A percentile compares a stretch with the other conserved stretches of the same genome.
phyloP scores from a whole-genome alignment of 805 yeast genomes.

The Candida michaelii region DNA sequence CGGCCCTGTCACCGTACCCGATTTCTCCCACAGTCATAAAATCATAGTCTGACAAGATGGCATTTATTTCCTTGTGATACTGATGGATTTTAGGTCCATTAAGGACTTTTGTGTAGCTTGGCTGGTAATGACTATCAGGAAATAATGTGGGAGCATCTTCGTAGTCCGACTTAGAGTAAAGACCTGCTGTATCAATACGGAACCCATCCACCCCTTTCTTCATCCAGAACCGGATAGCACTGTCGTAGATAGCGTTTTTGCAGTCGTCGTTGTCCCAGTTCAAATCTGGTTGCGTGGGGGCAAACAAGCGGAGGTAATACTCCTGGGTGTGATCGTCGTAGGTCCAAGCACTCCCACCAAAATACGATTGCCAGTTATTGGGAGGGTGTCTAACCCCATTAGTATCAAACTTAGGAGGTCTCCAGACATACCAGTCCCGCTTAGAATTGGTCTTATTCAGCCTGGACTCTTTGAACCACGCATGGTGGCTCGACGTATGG shows the following conservation, averaged over 20 bases:
- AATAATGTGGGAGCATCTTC: conserved; percentile 50
- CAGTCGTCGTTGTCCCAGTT: conserved; percentile 56
- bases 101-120: conserved; percentile 29
- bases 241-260: conserved; percentile 42
- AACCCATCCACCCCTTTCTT: conserved; percentile 59
- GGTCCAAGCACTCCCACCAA: conserved; percentile 57
- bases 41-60: conserved; percentile 46
- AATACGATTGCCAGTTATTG: conserved; percentile 55
- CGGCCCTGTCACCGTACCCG: conserved; percentile 43
- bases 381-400: conserved; percentile 55
- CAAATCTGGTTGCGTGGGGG: conserved; percentile 56
- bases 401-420: conserved; percentile 45
- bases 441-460: conserved; percentile 51
- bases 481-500: conserved; percentile 56
- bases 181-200: conserved; percentile 56
- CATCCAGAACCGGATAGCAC: conserved; percentile 54
- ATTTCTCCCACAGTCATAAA: conserved; percentile 61
- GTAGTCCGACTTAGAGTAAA: conserved; percentile 49
- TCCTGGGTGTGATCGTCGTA: conserved; percentile 56
- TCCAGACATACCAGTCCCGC: conserved; percentile 65
- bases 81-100: conserved; percentile 60
- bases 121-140: conserved; percentile 43
- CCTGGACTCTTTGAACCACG: conserved; percentile 58
- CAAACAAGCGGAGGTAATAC: conserved; percentile 55
- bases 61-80: conserved; percentile 51